Evolutionary conservation across 768 basidiomycete species (phyloP), one percentile per base, ranked within the genome.

Genomic region (Porphyrellus cyaneotinctus): DNA sequence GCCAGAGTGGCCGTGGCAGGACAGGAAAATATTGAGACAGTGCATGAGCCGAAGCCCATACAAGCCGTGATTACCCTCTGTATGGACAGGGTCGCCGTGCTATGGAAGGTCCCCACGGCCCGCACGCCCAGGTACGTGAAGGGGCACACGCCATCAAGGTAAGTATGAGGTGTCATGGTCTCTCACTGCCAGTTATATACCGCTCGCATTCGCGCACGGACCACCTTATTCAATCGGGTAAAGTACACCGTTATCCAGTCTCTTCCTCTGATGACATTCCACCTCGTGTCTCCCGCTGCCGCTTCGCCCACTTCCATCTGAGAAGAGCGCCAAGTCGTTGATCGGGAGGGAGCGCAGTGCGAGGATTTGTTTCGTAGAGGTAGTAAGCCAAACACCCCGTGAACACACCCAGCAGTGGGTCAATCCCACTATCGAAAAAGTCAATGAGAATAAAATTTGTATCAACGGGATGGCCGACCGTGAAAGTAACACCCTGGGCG

Each of bases 321-420:
- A 85, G 43, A 18, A 92, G 78, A 26, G 75, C 68, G 6, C 63
- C 39, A 31, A 93, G 68, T 43, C 76, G 77, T 53, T 87, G 74
- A 7, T 84, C 80, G 23, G 75, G 70, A 0, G 78, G 72, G 15
- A 83, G 74, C 10, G 78, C 83, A 5, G 83, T 87, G 35, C 90
- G 82, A 6, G 90, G 91, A 67, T 92, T 82, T 26, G 75, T 85
- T 65, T 93, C 90, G 66, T 87, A 80, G 33, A 93, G 79, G 65
- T 88, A 84, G 66, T 83, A 92, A 6, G 91, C 91, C 38, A 91
- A 69, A 36, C 81, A 66, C 13, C 91, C 91, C 2, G 89, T 91
- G 63, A 90, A 84, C 47, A 91, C 70, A 8, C 89, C 91, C 36
- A 93, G 70, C 15, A 88, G 51, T 6, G 87, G 83, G 68, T 93